Percentiles rank a stretch among this genome's conserved stretches.
These are phyloP conservation scores for Vigna hirtella DNA, from an alignment of 306 rosid genomes.

Conservation along the genomic window DNA sequence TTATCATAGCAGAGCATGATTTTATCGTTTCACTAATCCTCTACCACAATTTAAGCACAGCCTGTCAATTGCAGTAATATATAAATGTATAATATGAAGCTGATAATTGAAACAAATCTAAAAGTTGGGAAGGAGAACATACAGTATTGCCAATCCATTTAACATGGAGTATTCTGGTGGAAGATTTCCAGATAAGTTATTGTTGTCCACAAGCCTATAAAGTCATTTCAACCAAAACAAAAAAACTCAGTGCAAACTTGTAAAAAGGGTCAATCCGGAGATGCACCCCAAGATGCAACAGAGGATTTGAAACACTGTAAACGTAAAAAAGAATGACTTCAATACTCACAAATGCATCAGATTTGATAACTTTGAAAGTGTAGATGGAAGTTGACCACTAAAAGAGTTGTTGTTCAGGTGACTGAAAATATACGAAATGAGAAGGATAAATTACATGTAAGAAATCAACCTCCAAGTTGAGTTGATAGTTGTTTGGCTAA, in stretches of 20 bases:
- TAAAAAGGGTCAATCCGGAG: slow-evolving; percentile 8
- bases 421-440: slow-evolving; percentile 52
- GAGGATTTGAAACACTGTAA: slow-evolving; percentile 22
- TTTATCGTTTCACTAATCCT: slow-evolving; percentile 29
- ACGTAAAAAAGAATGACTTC: slow-evolving; percentile 24
- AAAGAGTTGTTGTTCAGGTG: slow-evolving; percentile 81
- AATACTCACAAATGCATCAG: slow-evolving; percentile 67
- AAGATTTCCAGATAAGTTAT: slow-evolving; percentile 61
- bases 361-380: slow-evolving; percentile 53
- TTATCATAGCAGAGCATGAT: slow-evolving; percentile 7
- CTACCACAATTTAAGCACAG: slow-evolving; percentile 29
- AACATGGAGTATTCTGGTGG: slow-evolving; percentile 62
- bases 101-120: slow-evolving; percentile 29
- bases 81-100: neutral
- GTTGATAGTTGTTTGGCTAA: slow-evolving; percentile 36
- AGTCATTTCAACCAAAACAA: slow-evolving; percentile 45
- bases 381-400: slow-evolving; percentile 59
- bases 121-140: slow-evolving; percentile 42
- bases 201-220: slow-evolving; percentile 71
- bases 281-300: slow-evolving; percentile 14
- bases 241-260: slow-evolving; percentile 32
- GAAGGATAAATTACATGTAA: slow-evolving; percentile 29
- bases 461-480: slow-evolving; percentile 40
- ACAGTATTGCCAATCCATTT: slow-evolving; percentile 56
- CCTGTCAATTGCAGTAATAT: slow-evolving; percentile 11